Evolutionary conservation across 306 rosid genomes (phyloP), one percentile per base, ranked within the genome.

Genomic region (Fragaria nilgerrensis): DNA sequence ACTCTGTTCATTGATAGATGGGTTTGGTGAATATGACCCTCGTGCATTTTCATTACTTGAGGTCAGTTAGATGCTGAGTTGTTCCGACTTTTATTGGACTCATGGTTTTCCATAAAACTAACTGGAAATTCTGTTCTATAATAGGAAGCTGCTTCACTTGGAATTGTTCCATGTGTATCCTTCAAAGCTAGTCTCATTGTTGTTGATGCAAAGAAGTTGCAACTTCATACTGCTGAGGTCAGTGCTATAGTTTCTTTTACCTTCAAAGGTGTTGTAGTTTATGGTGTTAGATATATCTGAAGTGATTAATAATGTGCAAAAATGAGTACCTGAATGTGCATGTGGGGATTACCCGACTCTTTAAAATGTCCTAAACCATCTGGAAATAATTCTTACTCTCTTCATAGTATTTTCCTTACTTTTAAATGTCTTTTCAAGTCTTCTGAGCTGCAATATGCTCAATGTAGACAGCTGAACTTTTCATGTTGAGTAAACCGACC

Each of bases 121-220:
- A 44, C 69, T 59, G 67, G 77, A 73, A 74, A 80, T 72, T 56
- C 29, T 73, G 62, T 85, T 48, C 76, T 77, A 78, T 55, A 50
- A 70, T 75, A 95, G 99, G 97, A 92, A 89, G 93, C 96, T 89
- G 93, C 97, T 75, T 95, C 97, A 53, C 88, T 84, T 82, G 99
- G 96, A 77, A 84, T 89, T 82, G 86, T 91, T 86, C 92, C 96
- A 62, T 89, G 80, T 49, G 88, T 87, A 64, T 92, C 97, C 76
- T 86, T 90, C 66, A 95, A 92, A 85, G 84, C 75, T 80, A 89
- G 70, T 87, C 96, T 97, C 11, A 69, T 92, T 77, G 79, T 95
- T 79, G 86, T 86, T 53, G 96, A 95, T 81, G 85, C 81, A 75
- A 95, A 87, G 80, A 89, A 89, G 69, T 78, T 92, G 76, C 87